A percentile compares a stretch with the other conserved stretches of the same genome.
Conservation (phyloP, 2,329 filamentous ascomycete species). For the Penicillium sp. region DNA sequence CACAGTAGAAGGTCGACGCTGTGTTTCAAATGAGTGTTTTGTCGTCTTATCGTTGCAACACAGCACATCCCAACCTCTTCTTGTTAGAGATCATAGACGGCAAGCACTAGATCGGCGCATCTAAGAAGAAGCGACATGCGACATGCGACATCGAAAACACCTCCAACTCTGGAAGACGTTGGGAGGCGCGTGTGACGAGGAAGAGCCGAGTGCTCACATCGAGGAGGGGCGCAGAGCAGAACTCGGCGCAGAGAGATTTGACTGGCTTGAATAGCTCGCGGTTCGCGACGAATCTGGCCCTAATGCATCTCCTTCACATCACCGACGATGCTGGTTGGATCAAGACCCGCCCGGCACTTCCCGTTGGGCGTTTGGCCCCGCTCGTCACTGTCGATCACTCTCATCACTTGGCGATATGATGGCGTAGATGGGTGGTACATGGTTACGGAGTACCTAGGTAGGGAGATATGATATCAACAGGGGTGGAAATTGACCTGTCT, state of each 20-base stretch:
- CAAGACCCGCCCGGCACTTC: conserved; percentile 17
- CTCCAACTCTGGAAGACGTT: conserved; percentile 1
- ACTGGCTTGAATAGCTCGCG: conserved; percentile 14
- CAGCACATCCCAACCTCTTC: conserved; percentile 3
- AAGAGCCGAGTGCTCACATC: conserved; percentile 5
- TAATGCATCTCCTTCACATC: conserved; percentile 25
- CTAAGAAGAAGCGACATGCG: not conserved
- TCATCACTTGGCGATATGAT: no score
- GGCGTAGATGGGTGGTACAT: no score
- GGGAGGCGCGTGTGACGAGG: conserved; percentile 10
- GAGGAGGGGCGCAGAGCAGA: conserved; percentile 9
- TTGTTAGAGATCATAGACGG: conserved; percentile 1
- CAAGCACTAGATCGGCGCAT: conserved; percentile 3
- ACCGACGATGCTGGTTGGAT: conserved; percentile 16
- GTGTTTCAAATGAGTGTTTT: not conserved
- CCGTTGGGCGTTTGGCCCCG: conserved; percentile 18
- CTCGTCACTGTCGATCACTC: conserved; percentile 18
- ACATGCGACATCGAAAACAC: conserved; percentile 11
- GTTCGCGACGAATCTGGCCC: conserved; percentile 13
- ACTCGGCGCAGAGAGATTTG: conserved; percentile 10
- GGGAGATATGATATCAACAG: no score
- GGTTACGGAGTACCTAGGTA: no score
- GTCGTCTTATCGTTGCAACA: conserved; percentile 1
- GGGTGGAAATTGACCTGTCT: no score
- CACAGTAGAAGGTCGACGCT: no score